Evolutionary conservation across 805 yeast species (phyloP), one percentile per base, ranked within the genome.

Genomic region (Ogataea nonfermentans): DNA sequence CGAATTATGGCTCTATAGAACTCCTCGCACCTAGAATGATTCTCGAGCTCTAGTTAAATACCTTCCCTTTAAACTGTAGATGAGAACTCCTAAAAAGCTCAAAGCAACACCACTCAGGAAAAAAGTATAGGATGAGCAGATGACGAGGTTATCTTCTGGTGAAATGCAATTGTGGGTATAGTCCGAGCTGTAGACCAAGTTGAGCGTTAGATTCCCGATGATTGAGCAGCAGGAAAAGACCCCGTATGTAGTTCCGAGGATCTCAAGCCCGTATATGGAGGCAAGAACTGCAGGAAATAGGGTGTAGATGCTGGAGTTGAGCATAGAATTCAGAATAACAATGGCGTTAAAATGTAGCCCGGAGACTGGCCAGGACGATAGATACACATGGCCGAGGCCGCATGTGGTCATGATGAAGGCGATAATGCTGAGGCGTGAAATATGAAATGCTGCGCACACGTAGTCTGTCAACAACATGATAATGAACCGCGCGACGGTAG

Each of bases 201-300:
- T 60, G n/a, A 58, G 36, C 28, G 53, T 37, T 40, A 60, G 39
- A 25, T 56, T 58, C 3, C 65, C 65, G 33, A 60, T 28, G 15
- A 57, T 51, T 2, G 96, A 95, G 0, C 95, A 93, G 24, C 85
- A 71, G 74, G 88, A 82, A 58, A 88, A 85, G 17, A 84, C 68
- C 2, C 97, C 97, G 87, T 96, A 91, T 2, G 91, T 84, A 2
- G 95, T 84, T 0, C 97, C 98, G 62, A 91, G 78, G 24, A 85
- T 74, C 29, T 84, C 89, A 15, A 84, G 73, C 0, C 97, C 97
- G 89, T 96, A 93, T 3, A 85, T 77, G 4, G 81, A 70, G 1
- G 95, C 82, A 11, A 89, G 78, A 10, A 89, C 71, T 0, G 95
- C 84, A 3, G 99, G 98, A 51, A 79, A 85, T 5, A 87, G 63